These are phyloP conservation scores for Dorcoceras hygrometricum DNA, from an alignment of 257 asterid genomes.

Conservation along the genomic window DNA sequence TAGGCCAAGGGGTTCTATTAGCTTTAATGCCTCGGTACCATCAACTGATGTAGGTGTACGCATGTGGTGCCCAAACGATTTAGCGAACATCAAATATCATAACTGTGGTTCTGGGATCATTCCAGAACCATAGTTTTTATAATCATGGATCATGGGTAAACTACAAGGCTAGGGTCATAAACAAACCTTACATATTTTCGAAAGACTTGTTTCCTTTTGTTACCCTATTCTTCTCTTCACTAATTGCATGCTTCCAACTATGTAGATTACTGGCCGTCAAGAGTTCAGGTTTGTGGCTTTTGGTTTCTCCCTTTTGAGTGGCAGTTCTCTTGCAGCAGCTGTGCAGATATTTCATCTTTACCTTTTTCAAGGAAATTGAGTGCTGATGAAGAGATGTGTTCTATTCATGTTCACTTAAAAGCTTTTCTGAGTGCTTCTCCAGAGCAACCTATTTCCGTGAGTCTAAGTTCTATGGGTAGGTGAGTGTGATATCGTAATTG, in stretches of 20 bases:
- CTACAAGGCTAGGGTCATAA: not conserved
- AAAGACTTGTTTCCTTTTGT: not conserved
- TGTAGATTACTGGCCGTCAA: slow-evolving; percentile 91
- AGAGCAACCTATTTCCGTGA: slow-evolving; percentile 62
- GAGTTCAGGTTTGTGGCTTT: slow-evolving; percentile 84
- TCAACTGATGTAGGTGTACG: not conserved
- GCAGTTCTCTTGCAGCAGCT: slow-evolving; percentile 79
- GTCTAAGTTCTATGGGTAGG: slow-evolving; percentile 95
- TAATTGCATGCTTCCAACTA: slow-evolving; percentile 15
- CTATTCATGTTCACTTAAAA: slow-evolving; percentile 48
- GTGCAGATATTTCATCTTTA: slow-evolving; percentile 60
- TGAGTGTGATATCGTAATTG: slow-evolving; percentile 29
- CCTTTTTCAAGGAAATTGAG: slow-evolving; percentile 30
- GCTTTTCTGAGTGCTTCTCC: slow-evolving; percentile 45
- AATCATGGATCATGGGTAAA: slow-evolving; percentile 8
- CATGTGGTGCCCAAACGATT: not conserved
- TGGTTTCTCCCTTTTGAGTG: slow-evolving; percentile 86
- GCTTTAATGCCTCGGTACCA: not conserved
- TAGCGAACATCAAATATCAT: not conserved
- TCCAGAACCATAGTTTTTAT: slow-evolving; percentile 1
- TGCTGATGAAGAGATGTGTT: slow-evolving; percentile 48
- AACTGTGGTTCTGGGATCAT: not conserved
- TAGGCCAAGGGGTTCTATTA: not conserved
- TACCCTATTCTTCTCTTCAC: slow-evolving; percentile 3
- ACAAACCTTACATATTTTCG: not conserved